Conservation (phyloP, 192 early-diverging fungal species). For the Linnemannia schmuckeri region DNA sequence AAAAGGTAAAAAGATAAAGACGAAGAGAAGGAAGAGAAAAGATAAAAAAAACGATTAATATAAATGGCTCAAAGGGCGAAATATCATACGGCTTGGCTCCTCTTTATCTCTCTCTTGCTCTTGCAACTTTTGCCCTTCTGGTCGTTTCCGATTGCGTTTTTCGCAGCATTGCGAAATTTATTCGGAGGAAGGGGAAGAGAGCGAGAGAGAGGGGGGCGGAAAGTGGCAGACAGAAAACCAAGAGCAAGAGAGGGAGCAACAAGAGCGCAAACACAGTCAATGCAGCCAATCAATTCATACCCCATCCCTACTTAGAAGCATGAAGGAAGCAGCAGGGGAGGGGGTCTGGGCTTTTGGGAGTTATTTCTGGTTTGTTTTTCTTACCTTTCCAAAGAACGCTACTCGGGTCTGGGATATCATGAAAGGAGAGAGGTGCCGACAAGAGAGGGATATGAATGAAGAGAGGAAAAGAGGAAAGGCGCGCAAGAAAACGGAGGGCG, state of each 20-base stretch:
- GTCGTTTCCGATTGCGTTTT: neutral
- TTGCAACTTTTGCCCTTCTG: neutral
- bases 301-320: neutral
- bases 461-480: neutral
- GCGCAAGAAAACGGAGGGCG: neutral
- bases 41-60: slow-evolving; percentile 5
- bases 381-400: slow-evolving; percentile 49
- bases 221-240: neutral
- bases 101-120: neutral
- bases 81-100: neutral
- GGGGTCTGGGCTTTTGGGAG: neutral
- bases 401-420: slow-evolving; percentile 18
- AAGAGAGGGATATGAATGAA: neutral
- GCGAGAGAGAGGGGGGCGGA: neutral
- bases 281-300: neutral
- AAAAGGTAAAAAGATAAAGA: neutral
- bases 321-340: neutral
- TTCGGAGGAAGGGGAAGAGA: neutral
- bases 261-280: neutral
- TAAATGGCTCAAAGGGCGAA: neutral
- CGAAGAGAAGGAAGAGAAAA: neutral
- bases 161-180: neutral
- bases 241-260: too few species aligned
- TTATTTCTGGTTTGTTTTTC: slow-evolving; percentile 11
- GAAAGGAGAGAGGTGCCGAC: neutral